Base-by-base conservation (phyloP, 208 protist species). In the Vickermania spadyakhi region DNA sequence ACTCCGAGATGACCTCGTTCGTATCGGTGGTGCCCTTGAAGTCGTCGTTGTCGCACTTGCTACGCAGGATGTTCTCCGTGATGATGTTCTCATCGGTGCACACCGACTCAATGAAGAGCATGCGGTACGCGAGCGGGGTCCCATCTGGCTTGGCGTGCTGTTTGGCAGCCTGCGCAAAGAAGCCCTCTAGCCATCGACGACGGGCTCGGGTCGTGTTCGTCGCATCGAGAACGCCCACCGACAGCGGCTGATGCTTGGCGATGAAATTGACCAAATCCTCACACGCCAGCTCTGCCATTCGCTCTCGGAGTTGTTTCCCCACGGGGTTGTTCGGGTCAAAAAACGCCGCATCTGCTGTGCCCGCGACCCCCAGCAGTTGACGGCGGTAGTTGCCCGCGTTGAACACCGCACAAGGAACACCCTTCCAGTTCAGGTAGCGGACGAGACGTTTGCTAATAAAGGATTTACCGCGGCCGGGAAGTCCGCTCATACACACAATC, bases 391-490 rank as follows among this genome's bases (percentile, higher is more conserved):
- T 75, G 4, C 88, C 88, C 0, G 85, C 88, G 61, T 96, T 96
- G 73, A 96, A 96, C 11, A 95, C 86, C 2, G 68, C 58, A 60
- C 86, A 94, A 1, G 84, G 77, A 7, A 95, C 79, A 56, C 91
- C 91, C 53, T 93, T 91, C 91, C 91, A 96, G 60, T 92, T 92
- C 56, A 95, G 77, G 75, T 96, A 96, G 21, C 91, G 83, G 63
- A 84, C 68, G 3, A 96, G 60, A 4, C 86, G 78, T 57, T 75
- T 70, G 53, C 77, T 71, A 63, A 93, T 94, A 66, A 91, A 96
- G 25, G 81, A 92, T 68, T 96, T 96, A 0, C 91, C 91, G 2
- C 91, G 77, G 1, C 83, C 91, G 0, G 91, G 91, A 1, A 96
- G 70, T 21, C 91, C 91, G 2, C 89, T 79, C 86, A 96, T 91